Percentiles rank a stretch among this genome's conserved stretches.
phyloP scores from a whole-genome alignment of 1,139 yeast species.

The Oligophagozyma castellii region DNA sequence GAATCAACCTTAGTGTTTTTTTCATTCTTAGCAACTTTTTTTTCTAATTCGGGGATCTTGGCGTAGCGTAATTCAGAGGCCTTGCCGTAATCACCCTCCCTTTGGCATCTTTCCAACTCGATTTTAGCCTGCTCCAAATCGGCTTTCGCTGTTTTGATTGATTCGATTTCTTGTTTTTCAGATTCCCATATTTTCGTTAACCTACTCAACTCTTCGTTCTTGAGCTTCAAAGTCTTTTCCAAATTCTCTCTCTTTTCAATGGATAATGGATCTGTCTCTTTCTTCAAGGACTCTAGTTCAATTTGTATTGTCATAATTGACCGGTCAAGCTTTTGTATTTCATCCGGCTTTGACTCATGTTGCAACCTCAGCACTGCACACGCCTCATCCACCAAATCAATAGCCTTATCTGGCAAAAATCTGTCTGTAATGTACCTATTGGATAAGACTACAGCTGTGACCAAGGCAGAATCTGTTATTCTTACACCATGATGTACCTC shows the following conservation, averaged over 20 bases:
- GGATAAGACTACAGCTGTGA: slow-evolving; percentile 83
- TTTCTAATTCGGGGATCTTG: slow-evolving; percentile 67
- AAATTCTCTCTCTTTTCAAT: slow-evolving; percentile 54
- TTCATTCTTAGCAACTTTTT: slow-evolving; percentile 41
- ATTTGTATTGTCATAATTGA: slow-evolving; percentile 87
- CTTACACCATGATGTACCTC: slow-evolving; percentile 99
- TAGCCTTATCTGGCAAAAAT: slow-evolving; percentile 89
- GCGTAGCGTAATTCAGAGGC: slow-evolving; percentile 88
- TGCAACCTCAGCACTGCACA: slow-evolving; percentile 88
- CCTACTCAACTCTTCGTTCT: slow-evolving; percentile 50
- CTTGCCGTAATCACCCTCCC: slow-evolving; percentile 71
- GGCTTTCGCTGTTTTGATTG: slow-evolving; percentile 63
- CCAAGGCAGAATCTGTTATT: slow-evolving; percentile 83
- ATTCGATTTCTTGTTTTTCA: slow-evolving; percentile 63
- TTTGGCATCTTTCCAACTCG: slow-evolving; percentile 69
- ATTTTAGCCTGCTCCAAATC: slow-evolving; percentile 73
- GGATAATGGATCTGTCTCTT: slow-evolving; percentile 80
- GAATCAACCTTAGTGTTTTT: slow-evolving; percentile 27
- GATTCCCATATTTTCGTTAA: slow-evolving; percentile 77
- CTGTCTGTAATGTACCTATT: slow-evolving; percentile 87
- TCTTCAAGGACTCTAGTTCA: slow-evolving; percentile 82
- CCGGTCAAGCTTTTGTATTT: slow-evolving; percentile 79
- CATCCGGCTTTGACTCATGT: slow-evolving; percentile 95
- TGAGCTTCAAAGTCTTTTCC: slow-evolving; percentile 48
- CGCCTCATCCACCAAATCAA: slow-evolving; percentile 93